phyloP scores from a whole-genome alignment of 2,329 filamentous ascomycete genomes.

The Cephalotrichum gorgonifer region DNA sequence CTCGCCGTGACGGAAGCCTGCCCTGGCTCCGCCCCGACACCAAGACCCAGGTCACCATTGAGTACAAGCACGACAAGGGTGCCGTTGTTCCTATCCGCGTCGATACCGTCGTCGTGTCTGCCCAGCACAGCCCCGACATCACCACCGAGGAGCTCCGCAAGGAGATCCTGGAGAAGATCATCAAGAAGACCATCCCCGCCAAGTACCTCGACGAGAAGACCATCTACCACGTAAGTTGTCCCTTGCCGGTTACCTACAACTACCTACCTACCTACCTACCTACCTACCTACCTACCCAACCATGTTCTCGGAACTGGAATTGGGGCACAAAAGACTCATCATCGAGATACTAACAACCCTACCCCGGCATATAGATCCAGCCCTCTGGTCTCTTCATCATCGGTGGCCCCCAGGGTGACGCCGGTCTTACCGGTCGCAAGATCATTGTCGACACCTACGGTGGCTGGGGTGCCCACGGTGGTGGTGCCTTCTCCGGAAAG shows the following conservation, averaged over 20 bases:
- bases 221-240: constrained; percentile 75
- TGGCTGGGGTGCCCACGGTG: constrained; percentile 98
- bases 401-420: constrained; percentile 96
- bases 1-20: constrained; percentile 76
- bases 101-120: constrained; percentile 93
- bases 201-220: constrained; percentile 89
- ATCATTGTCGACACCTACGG: constrained; percentile 99
- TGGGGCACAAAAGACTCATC: no score
- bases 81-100: constrained; percentile 87
- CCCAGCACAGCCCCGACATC: constrained; percentile 85
- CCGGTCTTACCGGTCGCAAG: constrained; percentile 96
- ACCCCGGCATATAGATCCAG: constrained; percentile 53
- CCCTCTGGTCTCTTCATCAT: constrained; percentile 98
- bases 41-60: constrained; percentile 98
- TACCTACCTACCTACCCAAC: no score
- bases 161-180: constrained; percentile 94
- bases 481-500: constrained; percentile 99
- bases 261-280: no score
- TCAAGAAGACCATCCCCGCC: constrained; percentile 86
- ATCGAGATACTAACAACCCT: no score
- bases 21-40: constrained; percentile 97
- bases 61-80: constrained; percentile 95
- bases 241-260: no score
- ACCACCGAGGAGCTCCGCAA: constrained; percentile 85
- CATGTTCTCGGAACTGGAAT: no score